phyloP scores from a whole-genome alignment of 768 basidiomycete species.

The Psilocybe azurescens region DNA sequence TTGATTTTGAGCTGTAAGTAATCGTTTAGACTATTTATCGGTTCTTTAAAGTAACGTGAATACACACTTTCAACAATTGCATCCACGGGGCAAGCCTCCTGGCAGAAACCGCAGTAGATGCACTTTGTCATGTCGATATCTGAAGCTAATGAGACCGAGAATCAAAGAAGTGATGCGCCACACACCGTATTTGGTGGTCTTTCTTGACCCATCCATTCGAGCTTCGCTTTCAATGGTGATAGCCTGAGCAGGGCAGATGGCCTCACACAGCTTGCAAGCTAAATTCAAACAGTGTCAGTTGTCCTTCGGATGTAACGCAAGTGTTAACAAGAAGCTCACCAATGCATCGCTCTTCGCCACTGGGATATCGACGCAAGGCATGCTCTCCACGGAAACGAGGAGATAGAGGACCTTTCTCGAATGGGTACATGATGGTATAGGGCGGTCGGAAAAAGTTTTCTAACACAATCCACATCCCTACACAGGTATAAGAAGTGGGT shows the following conservation, averaged over 20 bases:
- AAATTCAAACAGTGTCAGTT: constrained; percentile 6
- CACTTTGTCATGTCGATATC: constrained; percentile 99
- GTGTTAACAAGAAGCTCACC: constrained; percentile 56
- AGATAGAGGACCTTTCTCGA: constrained; percentile 97
- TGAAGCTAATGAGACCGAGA: constrained; percentile 32
- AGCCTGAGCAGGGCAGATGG: constrained; percentile 98
- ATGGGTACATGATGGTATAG: constrained; percentile 98
- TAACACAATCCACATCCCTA: constrained; percentile 98
- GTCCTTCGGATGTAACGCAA: background rate
- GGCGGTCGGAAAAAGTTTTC: constrained; percentile 94
- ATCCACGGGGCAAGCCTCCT: constrained; percentile 99
- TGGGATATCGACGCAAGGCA: constrained; percentile 94
- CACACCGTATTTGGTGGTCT: constrained; percentile 96
- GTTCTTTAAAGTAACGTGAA: constrained; percentile 10
- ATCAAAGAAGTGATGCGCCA: constrained; percentile 17
- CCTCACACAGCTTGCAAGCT: constrained; percentile 99
- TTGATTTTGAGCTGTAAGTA: constrained; percentile 84
- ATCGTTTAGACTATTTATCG: constrained; percentile 11
- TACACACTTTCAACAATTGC: constrained; percentile 97
- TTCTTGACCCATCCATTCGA: constrained; percentile 91
- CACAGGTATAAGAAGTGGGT: constrained; percentile 19
- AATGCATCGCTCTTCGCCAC: constrained; percentile 98
- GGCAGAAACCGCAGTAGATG: constrained; percentile 99
- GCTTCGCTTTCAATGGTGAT: constrained; percentile 99
- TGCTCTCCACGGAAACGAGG: constrained; percentile 99